Percentiles rank a stretch among this genome's conserved stretches.
These are phyloP conservation scores for Capronia americana DNA, from an alignment of 2,329 filamentous ascomycete species.

Conservation along the genomic window DNA sequence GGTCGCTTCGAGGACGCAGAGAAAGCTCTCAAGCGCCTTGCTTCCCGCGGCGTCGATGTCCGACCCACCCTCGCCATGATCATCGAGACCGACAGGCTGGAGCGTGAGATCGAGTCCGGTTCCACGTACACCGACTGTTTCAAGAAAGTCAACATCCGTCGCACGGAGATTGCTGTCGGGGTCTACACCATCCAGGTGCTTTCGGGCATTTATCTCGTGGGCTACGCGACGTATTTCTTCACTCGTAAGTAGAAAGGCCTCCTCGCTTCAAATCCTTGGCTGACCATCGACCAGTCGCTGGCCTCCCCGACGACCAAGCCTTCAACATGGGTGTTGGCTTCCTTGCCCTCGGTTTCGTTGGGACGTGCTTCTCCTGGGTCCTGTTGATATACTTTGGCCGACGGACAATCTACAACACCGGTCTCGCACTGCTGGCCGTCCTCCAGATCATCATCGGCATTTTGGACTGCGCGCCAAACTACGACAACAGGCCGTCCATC, in stretches of 20 bases:
- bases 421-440: slow-evolving; percentile 43
- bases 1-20: slow-evolving; percentile 47
- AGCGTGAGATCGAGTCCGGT: slow-evolving; percentile 49
- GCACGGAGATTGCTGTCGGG: slow-evolving; percentile 54
- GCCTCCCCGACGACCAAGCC: slow-evolving; percentile 44
- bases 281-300: slow-evolving; percentile 35
- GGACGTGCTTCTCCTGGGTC: slow-evolving; percentile 48
- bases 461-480: slow-evolving; percentile 48
- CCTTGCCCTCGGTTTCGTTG: slow-evolving; percentile 49
- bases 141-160: slow-evolving; percentile 49
- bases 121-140: slow-evolving; percentile 51
- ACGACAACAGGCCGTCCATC: slow-evolving; percentile 39
- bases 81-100: slow-evolving; percentile 50
- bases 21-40: slow-evolving; percentile 46
- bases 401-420: slow-evolving; percentile 45
- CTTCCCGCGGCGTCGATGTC: slow-evolving; percentile 49
- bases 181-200: slow-evolving; percentile 55
- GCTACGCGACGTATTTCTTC: slow-evolving; percentile 58
- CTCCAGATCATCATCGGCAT: slow-evolving; percentile 51
- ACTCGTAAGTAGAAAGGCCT: slow-evolving; percentile 43
- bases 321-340: slow-evolving; percentile 51
- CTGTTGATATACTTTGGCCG: slow-evolving; percentile 47
- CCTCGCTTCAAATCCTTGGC: not conserved
- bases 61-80: slow-evolving; percentile 51
- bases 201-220: slow-evolving; percentile 52